Conservation (phyloP, 2,329 filamentous ascomycete genomes). For the Aspergillus sp. region DNA sequence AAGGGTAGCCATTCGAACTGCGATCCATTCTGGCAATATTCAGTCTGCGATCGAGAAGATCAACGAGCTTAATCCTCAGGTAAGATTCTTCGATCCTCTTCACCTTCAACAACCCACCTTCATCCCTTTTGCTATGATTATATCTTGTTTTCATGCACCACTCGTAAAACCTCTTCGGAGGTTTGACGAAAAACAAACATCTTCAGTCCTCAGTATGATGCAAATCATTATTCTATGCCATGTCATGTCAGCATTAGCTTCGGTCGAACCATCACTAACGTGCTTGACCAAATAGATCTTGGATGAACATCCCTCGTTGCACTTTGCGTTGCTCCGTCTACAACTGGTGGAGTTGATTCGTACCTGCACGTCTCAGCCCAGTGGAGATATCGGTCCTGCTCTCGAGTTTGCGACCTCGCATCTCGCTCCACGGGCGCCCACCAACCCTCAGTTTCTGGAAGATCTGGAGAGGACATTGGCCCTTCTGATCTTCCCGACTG, state of each 20-base stretch:
- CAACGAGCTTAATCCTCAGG: slow-evolving; percentile 88
- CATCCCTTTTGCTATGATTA: slow-evolving; percentile 76
- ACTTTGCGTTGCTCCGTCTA: slow-evolving; percentile 85
- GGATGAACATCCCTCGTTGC: slow-evolving; percentile 76
- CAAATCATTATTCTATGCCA: slow-evolving; percentile 29
- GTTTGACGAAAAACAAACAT: slow-evolving; percentile 80
- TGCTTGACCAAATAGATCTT: slow-evolving; percentile 65
- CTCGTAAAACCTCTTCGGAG: slow-evolving; percentile 82
- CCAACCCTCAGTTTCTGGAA: slow-evolving; percentile 75
- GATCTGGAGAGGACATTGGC: slow-evolving; percentile 93
- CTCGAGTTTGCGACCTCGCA: slow-evolving; percentile 85
- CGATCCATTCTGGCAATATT: slow-evolving; percentile 83
- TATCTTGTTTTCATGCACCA: slow-evolving; percentile 97
- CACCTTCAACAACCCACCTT: background rate
- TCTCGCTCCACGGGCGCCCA: slow-evolving; percentile 81
- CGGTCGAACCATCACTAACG: slow-evolving; percentile 23
- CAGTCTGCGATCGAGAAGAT: slow-evolving; percentile 80
- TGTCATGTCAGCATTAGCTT: slow-evolving; percentile 7
- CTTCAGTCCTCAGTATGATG: slow-evolving; percentile 89
- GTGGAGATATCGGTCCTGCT: slow-evolving; percentile 74
- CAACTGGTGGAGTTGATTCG: slow-evolving; percentile 94
- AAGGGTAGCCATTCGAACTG: slow-evolving; percentile 78
- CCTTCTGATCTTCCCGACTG: slow-evolving; percentile 81
- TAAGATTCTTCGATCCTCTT: slow-evolving; percentile 52
- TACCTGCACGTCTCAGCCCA: slow-evolving; percentile 63